phyloP scores from a whole-genome alignment of 495 filamentous ascomycete genomes.

The Margaritispora aquatica region DNA sequence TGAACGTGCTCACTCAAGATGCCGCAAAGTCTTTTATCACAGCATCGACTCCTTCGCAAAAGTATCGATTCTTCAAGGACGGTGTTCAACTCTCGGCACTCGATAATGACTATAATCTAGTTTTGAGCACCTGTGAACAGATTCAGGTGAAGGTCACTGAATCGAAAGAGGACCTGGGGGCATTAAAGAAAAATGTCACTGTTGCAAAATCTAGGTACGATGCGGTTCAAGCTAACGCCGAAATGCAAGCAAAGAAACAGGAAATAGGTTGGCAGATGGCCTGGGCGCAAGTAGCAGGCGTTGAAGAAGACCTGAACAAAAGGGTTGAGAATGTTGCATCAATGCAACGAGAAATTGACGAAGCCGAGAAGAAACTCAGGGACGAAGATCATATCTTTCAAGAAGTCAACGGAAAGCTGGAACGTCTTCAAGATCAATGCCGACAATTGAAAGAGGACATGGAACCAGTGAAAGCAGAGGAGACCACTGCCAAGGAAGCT shows the following conservation, averaged over 20 bases:
- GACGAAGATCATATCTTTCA: constrained; percentile 32
- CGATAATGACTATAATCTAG: constrained; percentile 81
- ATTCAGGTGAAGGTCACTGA: constrained; percentile 50
- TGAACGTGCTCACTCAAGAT: constrained; percentile 97
- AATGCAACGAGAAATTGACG: constrained; percentile 28
- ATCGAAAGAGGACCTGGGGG: constrained; percentile 41
- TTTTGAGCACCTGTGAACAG: constrained; percentile 59
- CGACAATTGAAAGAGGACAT: constrained; percentile 45
- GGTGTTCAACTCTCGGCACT: constrained; percentile 91
- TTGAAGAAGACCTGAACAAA: constrained; percentile 37
- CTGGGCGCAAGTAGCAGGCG: constrained; percentile 34
- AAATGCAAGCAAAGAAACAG: constrained; percentile 20
- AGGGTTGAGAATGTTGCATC: constrained; percentile 60
- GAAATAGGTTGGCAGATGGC: constrained; percentile 23
- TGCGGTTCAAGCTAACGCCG: constrained; percentile 35
- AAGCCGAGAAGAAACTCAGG: constrained; percentile 10
- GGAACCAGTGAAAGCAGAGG: constrained; percentile 31
- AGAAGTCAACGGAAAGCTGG: constrained; percentile 31
- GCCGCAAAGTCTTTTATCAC: constrained; percentile 91
- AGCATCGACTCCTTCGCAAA: constrained; percentile 69
- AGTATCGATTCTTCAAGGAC: constrained; percentile 96
- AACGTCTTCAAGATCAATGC: constrained; percentile 32
- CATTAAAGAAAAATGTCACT: constrained; percentile 40
- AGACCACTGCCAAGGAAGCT: constrained; percentile 29
- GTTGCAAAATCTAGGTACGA: constrained; percentile 28